phyloP scores from a whole-genome alignment of 2,329 filamentous ascomycete species.

The Pseudogymnoascus verrucosus region DNA sequence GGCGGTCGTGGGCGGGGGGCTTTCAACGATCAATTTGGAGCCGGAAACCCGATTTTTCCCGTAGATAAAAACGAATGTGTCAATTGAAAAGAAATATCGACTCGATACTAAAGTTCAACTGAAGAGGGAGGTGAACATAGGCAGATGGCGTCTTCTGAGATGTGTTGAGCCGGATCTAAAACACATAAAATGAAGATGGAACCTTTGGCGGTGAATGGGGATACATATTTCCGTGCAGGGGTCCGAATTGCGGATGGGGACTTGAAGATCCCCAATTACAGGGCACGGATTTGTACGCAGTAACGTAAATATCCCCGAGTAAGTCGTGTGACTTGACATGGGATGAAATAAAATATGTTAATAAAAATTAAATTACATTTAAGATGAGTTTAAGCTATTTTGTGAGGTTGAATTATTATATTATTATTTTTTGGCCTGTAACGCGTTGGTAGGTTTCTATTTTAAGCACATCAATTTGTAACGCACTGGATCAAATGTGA shows the following conservation, averaged over 20 bases:
- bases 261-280: conserved; percentile 6
- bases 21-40: background rate
- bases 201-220: background rate
- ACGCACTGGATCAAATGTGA: background rate
- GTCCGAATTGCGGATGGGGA: background rate
- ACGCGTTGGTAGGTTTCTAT: background rate
- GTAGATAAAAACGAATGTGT: conserved; percentile 3
- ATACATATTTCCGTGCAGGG: conserved; percentile 3
- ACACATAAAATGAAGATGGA: conserved; percentile 8
- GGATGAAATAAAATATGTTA: background rate
- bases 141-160: conserved; percentile 6
- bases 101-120: conserved; percentile 1
- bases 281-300: background rate
- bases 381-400: background rate
- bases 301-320: background rate
- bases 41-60: background rate
- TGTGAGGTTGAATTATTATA: background rate
- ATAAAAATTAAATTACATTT: background rate
- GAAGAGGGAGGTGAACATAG: background rate
- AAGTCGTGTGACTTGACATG: background rate
- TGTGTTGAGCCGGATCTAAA: conserved; percentile 1
- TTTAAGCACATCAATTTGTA: background rate
- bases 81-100: background rate
- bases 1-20: background rate
- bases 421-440: too few relatives aligned